A percentile compares a stretch with the other conserved stretches of the same genome.
Conservation (phyloP, 306 rosid species). For the Geum urbanum region DNA sequence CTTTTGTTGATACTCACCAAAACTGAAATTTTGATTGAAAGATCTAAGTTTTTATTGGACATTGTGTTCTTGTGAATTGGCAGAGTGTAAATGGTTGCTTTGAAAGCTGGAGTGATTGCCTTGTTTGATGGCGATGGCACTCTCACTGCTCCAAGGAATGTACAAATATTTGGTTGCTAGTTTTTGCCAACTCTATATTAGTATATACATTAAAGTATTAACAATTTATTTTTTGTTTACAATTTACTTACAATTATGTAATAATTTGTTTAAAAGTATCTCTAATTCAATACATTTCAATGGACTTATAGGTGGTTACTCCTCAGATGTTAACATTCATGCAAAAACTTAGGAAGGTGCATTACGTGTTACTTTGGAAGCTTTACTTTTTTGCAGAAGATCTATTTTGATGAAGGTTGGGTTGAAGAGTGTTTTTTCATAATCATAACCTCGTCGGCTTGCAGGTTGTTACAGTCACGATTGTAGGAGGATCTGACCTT, state of each 20-base stretch:
- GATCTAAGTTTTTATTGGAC: background rate
- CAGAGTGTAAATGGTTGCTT: slow-evolving; percentile 47
- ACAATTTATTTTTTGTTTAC: background rate
- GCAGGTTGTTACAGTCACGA: slow-evolving; percentile 78
- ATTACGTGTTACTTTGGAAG: background rate
- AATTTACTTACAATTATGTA: background rate
- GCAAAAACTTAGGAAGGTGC: slow-evolving; percentile 65
- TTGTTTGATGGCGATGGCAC: slow-evolving; percentile 96
- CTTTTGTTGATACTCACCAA: background rate
- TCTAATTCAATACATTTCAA: slow-evolving; percentile 5
- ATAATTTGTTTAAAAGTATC: background rate
- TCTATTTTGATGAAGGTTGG: background rate
- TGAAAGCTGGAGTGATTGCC: slow-evolving; percentile 76
- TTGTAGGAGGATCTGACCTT: slow-evolving; percentile 95
- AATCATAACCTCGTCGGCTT: slow-evolving; percentile 8
- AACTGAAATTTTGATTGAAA: background rate
- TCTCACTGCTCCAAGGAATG: slow-evolving; percentile 97
- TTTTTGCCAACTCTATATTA: slow-evolving; percentile 9
- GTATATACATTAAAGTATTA: slow-evolving; percentile 1
- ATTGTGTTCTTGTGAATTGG: slow-evolving; percentile 11
- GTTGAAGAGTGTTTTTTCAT: background rate
- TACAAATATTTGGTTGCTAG: slow-evolving; percentile 11
- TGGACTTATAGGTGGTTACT: slow-evolving; percentile 46
- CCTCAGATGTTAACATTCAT: slow-evolving; percentile 60
- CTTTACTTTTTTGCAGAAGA: background rate